Conservation (phyloP, 1,139 yeast species). For the Suhomyces ambrosiae region DNA sequence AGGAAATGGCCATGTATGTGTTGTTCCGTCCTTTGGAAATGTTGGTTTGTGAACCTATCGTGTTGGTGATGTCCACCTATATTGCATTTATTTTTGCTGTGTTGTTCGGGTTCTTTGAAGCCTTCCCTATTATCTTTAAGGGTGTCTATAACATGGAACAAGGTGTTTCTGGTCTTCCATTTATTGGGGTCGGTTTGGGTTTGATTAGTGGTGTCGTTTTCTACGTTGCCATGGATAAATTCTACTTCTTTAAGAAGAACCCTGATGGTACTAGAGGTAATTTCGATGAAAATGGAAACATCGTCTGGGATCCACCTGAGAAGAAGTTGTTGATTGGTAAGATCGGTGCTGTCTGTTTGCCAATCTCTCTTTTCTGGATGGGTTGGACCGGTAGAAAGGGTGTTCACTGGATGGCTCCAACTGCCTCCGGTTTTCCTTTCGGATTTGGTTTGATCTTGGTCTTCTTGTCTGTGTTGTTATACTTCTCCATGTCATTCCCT, state of each 20-base stretch:
- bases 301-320: slow-evolving; percentile 45
- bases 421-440: slow-evolving; percentile 73
- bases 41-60: slow-evolving; percentile 71
- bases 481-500: slow-evolving; percentile 74
- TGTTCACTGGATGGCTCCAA: slow-evolving; percentile 84
- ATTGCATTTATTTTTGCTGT: slow-evolving; percentile 76
- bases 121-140: slow-evolving; percentile 70
- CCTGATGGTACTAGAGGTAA: slow-evolving; percentile 64
- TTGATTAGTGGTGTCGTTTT: slow-evolving; percentile 53
- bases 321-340: slow-evolving; percentile 47
- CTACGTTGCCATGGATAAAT: slow-evolving; percentile 52
- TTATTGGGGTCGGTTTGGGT: slow-evolving; percentile 71
- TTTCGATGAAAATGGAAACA: slow-evolving; percentile 57
- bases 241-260: slow-evolving; percentile 54
- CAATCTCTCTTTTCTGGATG: slow-evolving; percentile 75
- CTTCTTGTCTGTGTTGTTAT: slow-evolving; percentile 71
- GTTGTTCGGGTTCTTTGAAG: slow-evolving; percentile 75
- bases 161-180: slow-evolving; percentile 69
- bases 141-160: slow-evolving; percentile 59
- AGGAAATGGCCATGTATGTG: slow-evolving; percentile 42
- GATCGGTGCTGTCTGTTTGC: slow-evolving; percentile 64
- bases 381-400: slow-evolving; percentile 69
- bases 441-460: slow-evolving; percentile 74
- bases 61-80: slow-evolving; percentile 63
- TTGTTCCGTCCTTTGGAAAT: slow-evolving; percentile 64